Evolutionary conservation across 352 stramenopile species (phyloP).

Genomic region (Globisporangium recalcitrans): DNA sequence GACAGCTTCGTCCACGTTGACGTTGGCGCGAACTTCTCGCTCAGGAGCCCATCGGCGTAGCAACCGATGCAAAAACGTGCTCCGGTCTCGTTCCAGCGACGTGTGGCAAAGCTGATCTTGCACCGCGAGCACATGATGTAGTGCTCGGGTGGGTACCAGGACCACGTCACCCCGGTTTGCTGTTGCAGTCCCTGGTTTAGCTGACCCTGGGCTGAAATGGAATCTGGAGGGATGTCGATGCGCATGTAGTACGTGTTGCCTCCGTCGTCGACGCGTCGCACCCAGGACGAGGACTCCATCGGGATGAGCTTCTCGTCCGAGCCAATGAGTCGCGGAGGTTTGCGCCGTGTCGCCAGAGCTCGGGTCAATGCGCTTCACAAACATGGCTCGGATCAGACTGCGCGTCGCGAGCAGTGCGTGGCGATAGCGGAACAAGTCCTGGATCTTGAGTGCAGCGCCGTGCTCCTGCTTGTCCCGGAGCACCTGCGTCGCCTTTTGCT

Average conservation of each 20-base stretch:
- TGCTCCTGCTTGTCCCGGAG: constrained; percentile 28
- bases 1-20: constrained; percentile 55
- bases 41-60: constrained; percentile 32
- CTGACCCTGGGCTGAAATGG: not conserved
- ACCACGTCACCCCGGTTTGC: constrained; percentile 8
- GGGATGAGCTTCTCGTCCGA: constrained; percentile 43
- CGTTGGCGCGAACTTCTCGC: constrained; percentile 4
- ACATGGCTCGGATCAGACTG: constrained; percentile 41
- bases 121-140: constrained; percentile 54
- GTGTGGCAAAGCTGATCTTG: constrained; percentile 48
- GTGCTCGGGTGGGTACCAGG: constrained; percentile 41
- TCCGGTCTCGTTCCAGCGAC: constrained; percentile 37
- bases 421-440: constrained; percentile 56
- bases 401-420: constrained; percentile 38
- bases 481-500: constrained; percentile 24
- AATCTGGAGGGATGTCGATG: constrained; percentile 20
- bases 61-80: constrained; percentile 57
- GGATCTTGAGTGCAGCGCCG: constrained; percentile 44
- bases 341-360: constrained; percentile 30
- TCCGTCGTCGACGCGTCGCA: constrained; percentile 41
- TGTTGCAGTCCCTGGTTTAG: not conserved
- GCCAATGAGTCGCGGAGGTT: constrained; percentile 41
- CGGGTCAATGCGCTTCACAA: constrained; percentile 63
- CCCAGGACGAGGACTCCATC: constrained; percentile 60
- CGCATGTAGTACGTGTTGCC: constrained; percentile 48